A percentile compares a stretch with the other conserved stretches of the same genome.
These are phyloP conservation scores for Plasmodium coatneyi DNA, from an alignment of 169 alveolate species.

Conservation along the genomic window DNA sequence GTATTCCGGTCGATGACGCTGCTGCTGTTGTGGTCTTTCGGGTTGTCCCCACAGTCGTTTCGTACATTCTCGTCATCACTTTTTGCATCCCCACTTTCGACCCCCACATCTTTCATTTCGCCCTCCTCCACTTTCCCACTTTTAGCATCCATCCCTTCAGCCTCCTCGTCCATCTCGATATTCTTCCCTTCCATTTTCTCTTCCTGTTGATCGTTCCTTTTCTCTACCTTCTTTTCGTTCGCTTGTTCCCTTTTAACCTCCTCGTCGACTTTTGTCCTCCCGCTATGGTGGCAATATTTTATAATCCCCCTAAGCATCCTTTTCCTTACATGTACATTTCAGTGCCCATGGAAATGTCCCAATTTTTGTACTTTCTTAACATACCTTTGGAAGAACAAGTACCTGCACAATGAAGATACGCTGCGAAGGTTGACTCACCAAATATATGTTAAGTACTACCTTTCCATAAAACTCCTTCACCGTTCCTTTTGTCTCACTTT, in stretches of 20 bases:
- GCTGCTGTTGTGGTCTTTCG: neutral
- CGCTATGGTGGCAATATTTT: neutral
- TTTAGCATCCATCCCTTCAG: neutral
- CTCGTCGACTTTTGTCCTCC: neutral
- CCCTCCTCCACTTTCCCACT: neutral
- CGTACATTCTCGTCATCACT: neutral
- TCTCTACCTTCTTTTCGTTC: neutral
- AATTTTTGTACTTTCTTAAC: too few species aligned
- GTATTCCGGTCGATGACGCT: constrained; percentile 26
- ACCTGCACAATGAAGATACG: neutral
- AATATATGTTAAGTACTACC: neutral
- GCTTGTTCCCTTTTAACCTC: neutral
- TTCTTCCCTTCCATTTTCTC: neutral
- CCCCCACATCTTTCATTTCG: neutral
- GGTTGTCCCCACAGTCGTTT: neutral
- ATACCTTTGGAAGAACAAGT: neutral
- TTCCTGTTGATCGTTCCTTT: neutral
- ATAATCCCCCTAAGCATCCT: neutral
- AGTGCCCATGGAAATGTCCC: neutral
- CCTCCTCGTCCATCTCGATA: neutral
- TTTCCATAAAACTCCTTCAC: neutral
- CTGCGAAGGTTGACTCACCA: neutral
- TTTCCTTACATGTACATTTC: neutral
- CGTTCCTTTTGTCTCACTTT: neutral
- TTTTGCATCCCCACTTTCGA: neutral